phyloP scores from a whole-genome alignment of 2,329 filamentous ascomycete genomes.

The Sporothrix pseudoabietina region DNA sequence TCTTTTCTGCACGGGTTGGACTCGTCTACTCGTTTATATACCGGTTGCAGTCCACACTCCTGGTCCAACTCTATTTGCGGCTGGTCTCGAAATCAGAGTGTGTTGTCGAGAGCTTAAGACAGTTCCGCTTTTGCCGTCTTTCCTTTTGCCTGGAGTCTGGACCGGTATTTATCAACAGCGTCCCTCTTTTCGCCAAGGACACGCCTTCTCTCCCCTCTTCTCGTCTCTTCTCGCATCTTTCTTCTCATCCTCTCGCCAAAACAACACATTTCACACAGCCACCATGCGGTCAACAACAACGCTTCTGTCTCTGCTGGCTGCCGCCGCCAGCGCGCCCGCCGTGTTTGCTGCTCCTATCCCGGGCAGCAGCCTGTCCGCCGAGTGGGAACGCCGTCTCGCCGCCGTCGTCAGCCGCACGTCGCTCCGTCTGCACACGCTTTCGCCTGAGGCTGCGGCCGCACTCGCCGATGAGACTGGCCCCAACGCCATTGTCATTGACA shows the following conservation, averaged over 20 bases:
- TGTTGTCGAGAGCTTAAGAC: background rate
- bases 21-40: constrained; percentile 1
- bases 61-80: background rate
- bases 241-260: background rate
- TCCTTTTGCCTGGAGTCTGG: background rate
- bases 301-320: constrained; percentile 26
- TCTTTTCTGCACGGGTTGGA: background rate
- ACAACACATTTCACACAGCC: background rate
- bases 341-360: constrained; percentile 27
- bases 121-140: background rate
- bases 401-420: constrained; percentile 4
- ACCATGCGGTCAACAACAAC: constrained; percentile 28
- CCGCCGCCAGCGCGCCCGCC: constrained; percentile 20
- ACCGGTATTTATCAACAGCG: constrained; percentile 4
- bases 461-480: constrained; percentile 18
- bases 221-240: background rate
- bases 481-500: constrained; percentile 28
- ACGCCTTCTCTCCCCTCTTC: background rate
- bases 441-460: constrained; percentile 22
- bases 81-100: background rate
- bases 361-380: background rate
- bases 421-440: constrained; percentile 7
- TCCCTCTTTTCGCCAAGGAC: background rate
- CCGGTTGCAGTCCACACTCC: background rate
- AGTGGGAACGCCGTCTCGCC: constrained; percentile 24